A percentile compares a stretch with the other conserved stretches of the same genome.
phyloP scores from a whole-genome alignment of 2,329 filamentous ascomycete species.

The Fusarium temperatum region DNA sequence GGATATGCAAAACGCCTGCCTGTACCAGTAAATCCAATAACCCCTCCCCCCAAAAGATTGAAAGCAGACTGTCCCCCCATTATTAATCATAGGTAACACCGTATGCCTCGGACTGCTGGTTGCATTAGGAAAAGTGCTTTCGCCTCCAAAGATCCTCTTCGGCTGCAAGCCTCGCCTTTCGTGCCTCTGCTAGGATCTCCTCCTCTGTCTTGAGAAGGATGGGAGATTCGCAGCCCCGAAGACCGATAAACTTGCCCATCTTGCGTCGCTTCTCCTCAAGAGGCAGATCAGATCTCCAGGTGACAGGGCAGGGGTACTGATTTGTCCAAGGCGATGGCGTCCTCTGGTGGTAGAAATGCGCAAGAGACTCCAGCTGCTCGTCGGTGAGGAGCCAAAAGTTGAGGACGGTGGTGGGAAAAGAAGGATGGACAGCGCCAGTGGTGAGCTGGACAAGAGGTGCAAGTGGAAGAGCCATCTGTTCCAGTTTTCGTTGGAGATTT shows the following conservation, averaged over 20 bases:
- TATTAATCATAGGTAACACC: constrained; percentile 6
- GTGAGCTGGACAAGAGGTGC: constrained; percentile 72
- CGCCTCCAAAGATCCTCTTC: constrained; percentile 59
- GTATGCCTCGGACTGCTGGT: not conserved
- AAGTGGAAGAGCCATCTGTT: constrained; percentile 71
- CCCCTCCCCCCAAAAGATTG: not conserved
- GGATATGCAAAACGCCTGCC: constrained; percentile 8
- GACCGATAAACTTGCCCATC: constrained; percentile 78
- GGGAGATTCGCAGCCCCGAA: constrained; percentile 64
- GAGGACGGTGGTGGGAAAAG: constrained; percentile 73
- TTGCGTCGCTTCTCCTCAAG: constrained; percentile 76
- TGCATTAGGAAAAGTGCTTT: constrained; percentile 52
- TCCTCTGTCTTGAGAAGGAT: constrained; percentile 54
- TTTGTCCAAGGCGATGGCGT: constrained; percentile 62
- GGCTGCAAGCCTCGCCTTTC: constrained; percentile 49
- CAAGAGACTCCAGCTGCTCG: constrained; percentile 73
- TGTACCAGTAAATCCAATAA: not conserved
- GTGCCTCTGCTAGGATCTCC: constrained; percentile 57
- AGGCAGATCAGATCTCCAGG: constrained; percentile 63
- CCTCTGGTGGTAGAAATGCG: constrained; percentile 77
- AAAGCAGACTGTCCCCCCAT: constrained; percentile 3
- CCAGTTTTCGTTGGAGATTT: constrained; percentile 67
- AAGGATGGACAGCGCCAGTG: constrained; percentile 69
- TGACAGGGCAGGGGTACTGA: constrained; percentile 74
- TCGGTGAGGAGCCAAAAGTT: constrained; percentile 80